Evolutionary conservation across 2,329 filamentous ascomycete genomes (phyloP), one percentile per base, ranked within the genome.

Genomic region (Claviceps cyperi): DNA sequence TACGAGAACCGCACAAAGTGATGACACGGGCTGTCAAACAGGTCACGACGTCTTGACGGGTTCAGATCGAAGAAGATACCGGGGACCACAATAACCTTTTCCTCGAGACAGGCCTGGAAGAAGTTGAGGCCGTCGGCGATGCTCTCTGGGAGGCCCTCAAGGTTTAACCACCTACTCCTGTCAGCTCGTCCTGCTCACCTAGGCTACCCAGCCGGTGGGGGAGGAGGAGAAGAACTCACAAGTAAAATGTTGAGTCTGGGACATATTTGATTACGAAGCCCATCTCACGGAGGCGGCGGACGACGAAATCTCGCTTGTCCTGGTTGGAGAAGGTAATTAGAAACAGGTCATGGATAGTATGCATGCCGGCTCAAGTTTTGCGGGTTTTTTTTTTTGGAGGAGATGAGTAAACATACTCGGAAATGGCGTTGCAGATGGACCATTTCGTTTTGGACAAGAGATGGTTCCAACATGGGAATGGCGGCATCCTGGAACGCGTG

Each of bases 21-120:
- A 69, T 97, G 91, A 69, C 91, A 96, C 52, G 91, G 91, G 57
- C 81, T 87, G 69, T 97, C 91, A 57, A 97, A 97, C 58, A 97
- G 68, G 66, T 97, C 91, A 64, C 91, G 77, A 56, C 91, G 78
- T 65, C 88, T 84, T 37, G 85, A 84, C 4, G 91, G 91, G 71
- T 97, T 97, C 56, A 97, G 69, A 62, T 97, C 91, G 65, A 97
- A 97, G 77, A 97, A 97, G 66, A 97, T 97, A 53, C 91, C 91
- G 0, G 91, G 91, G 4, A 97, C 91, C 17, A 96, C 89, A 62
- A 96, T 96, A 57, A 94, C 87, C 75, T 94, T 94, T 73, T 96
- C 89, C 61, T 86, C 81, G 43, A 97, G 72, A 63, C 92, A 92
- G 32, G 89, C 89, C 65, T 92, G 81, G 80, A 97, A 96, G 77